Conservation (phyloP, 2,329 filamentous ascomycete species). For the Claviceps humidiphila region DNA sequence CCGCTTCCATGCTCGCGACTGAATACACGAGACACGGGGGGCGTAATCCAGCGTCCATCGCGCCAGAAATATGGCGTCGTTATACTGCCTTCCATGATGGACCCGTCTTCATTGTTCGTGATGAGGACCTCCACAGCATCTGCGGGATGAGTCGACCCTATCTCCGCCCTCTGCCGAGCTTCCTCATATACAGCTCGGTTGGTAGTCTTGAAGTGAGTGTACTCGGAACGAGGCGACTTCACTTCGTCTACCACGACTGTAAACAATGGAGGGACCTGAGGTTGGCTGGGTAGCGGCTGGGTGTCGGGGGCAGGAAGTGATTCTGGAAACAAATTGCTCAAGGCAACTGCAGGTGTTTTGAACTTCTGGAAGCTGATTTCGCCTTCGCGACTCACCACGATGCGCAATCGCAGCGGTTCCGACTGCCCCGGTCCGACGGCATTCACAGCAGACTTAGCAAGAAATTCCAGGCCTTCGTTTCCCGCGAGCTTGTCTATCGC, state of each 20-base stretch:
- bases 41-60: conserved; percentile 64
- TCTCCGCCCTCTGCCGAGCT: conserved; percentile 48
- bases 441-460: conserved; percentile 20
- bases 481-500: conserved; percentile 33
- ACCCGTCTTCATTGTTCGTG: conserved; percentile 42
- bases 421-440: conserved; percentile 23
- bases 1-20: conserved; percentile 40
- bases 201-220: conserved; percentile 80
- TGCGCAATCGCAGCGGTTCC: conserved; percentile 36
- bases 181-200: conserved; percentile 56
- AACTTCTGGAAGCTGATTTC: conserved; percentile 28
- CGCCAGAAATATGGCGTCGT: conserved; percentile 76
- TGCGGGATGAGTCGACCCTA: conserved; percentile 35
- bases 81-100: conserved; percentile 75
- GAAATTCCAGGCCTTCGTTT: conserved; percentile 26
- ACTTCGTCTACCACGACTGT: conserved; percentile 30
- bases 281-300: conserved; percentile 10
- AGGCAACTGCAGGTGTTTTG: conserved; percentile 23
- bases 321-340: conserved; percentile 44
- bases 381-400: conserved; percentile 39
- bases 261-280: conserved; percentile 20
- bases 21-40: conserved; percentile 40
- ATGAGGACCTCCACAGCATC: conserved; percentile 62
- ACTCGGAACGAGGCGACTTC: conserved; percentile 38
- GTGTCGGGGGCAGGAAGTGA: conserved; percentile 34